Base-by-base conservation (phyloP, 148 eudicot species). In the Chenopodium album region DNA sequence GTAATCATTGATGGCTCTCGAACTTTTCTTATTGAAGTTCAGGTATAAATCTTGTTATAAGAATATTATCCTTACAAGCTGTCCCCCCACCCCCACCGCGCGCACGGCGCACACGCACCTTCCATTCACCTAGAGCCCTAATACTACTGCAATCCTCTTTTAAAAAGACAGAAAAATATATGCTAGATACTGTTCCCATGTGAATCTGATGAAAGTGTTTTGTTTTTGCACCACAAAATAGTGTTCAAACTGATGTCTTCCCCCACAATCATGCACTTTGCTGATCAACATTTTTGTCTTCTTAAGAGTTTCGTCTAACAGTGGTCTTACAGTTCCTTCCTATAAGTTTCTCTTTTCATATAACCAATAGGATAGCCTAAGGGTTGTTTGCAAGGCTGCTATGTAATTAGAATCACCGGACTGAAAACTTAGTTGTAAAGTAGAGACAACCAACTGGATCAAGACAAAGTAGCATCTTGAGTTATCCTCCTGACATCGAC, bases 1-100 rank as follows among this genome's bases (percentile, higher is more conserved):
- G 98, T 86, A 17, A 83, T 92, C 73, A 88, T 96, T 89, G 98
- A 96, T 84, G 97, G 97, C 47, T 92, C 99, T 83, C 95, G 99
- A 82, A 84, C 94, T 80, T 96, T 96, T 83, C 88, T 96, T 63
- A 84, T 96, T 78, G 97, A 94, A 89, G 90, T 96, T 84, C 99
- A 96, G 99, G 99, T 92, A 81, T 9, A 19, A n/a, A n/a, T 59
- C 48, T 1, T 23, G 26, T 22, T 75, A 12, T 48, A 48, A 14
- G 63, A 63, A 11, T 62, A 41, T 20, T 71, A 59, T 13, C 62
- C 63, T n/a, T 20, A 14, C 19, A 59, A 59, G 63, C 63, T 19
- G 62, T 56, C 10, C 13, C 9, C 46, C 64, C 26, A 20, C n/a
- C 29, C 22, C 9, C 63, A 26, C 32, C 5, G 6, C 41, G 41